Evolutionary conservation across 495 filamentous ascomycete genomes (phyloP), one percentile per base, ranked within the genome.

Genomic region (Hypoxylon perforatum): DNA sequence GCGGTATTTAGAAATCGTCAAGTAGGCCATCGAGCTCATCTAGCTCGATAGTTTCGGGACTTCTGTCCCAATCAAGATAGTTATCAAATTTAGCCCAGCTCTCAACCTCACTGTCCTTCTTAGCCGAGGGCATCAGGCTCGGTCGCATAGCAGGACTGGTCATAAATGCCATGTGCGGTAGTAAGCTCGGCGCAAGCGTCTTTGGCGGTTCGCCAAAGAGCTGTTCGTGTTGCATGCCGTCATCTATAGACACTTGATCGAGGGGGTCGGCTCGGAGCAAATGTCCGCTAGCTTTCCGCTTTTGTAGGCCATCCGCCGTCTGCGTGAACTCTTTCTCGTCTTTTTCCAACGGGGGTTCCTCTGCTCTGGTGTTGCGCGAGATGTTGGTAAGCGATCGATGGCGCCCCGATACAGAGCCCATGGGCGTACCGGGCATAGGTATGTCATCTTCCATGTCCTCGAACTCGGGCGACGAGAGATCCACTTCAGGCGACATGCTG

Each of bases 281-380:
- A 44, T 84, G 84, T 42, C 80, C 82, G 66, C 76, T 85, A 60
- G 84, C 80, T 58, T 85, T 91, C 59, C 91, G 86, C 79, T 90
- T 91, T 68, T 92, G 92, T 76, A 97, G 86, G 42, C 88, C 90
- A 70, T 90, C 88, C 8, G 95, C 95, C 5, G 94, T 97, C 78
- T 94, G 92, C 3, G 92, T 97, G 73, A 99, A 99, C 77, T 98
- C 95, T 70, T 90, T 91, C 80, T 99, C 95, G 65, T 98, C 95
- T 65, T 92, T 91, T 80, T 99, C 95, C 25, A 98, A 85, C 19
- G 92, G 93, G 48, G 96, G 95, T 63, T 91, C 93, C 49, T 86
- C 86, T 7, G 88, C 89, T 55, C 90, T 88, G 57, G 88, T 81
- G 35, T 88, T 90, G 72, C 90, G 90, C 73, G 70, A 80, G 72